These are phyloP conservation scores for Volvariella volvacea DNA, from an alignment of 1,284 basidiomycete species.

Conservation along the genomic window DNA sequence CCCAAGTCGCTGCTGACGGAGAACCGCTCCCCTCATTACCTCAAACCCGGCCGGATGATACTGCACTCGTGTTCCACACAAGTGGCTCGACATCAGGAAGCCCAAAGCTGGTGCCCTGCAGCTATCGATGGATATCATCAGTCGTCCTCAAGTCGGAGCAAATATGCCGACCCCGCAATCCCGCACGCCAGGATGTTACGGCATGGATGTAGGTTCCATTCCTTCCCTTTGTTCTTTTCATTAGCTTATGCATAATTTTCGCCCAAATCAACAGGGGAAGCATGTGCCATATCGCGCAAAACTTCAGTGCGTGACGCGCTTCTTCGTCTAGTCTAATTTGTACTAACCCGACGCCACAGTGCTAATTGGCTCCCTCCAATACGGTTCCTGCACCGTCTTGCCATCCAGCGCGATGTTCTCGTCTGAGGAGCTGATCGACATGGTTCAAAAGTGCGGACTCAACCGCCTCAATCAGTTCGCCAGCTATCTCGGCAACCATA, in stretches of 20 bases:
- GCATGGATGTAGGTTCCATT: slow-evolving; percentile 52
- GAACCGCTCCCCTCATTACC: slow-evolving; percentile 39
- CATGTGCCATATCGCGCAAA: slow-evolving; percentile 66
- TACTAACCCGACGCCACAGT: slow-evolving; percentile 27
- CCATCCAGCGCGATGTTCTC: slow-evolving; percentile 57
- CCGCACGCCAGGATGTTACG: slow-evolving; percentile 54
- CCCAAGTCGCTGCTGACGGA: slow-evolving; percentile 26
- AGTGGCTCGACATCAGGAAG: slow-evolving; percentile 69
- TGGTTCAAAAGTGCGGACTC: slow-evolving; percentile 6
- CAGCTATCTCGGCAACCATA: slow-evolving; percentile 4
- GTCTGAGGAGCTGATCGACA: slow-evolving; percentile 26
- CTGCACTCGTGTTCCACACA: slow-evolving; percentile 66
- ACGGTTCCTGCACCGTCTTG: slow-evolving; percentile 65
- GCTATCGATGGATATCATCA: slow-evolving; percentile 50
- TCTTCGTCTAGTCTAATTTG: slow-evolving; percentile 11
- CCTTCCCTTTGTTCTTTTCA: slow-evolving; percentile 13
- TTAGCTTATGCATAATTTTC: slow-evolving; percentile 17
- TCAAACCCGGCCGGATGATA: slow-evolving; percentile 30
- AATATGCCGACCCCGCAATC: slow-evolving; percentile 40
- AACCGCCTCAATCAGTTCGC: slow-evolving; percentile 10
- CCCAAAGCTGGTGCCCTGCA: slow-evolving; percentile 67
- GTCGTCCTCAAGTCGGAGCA: slow-evolving; percentile 50
- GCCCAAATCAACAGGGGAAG: slow-evolving; percentile 46
- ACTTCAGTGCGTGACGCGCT: slow-evolving; percentile 44
- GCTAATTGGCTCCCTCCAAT: slow-evolving; percentile 61